Evolutionary conservation across 192 early-diverging fungal genomes (phyloP).

Genomic region (Podila verticillata): DNA sequence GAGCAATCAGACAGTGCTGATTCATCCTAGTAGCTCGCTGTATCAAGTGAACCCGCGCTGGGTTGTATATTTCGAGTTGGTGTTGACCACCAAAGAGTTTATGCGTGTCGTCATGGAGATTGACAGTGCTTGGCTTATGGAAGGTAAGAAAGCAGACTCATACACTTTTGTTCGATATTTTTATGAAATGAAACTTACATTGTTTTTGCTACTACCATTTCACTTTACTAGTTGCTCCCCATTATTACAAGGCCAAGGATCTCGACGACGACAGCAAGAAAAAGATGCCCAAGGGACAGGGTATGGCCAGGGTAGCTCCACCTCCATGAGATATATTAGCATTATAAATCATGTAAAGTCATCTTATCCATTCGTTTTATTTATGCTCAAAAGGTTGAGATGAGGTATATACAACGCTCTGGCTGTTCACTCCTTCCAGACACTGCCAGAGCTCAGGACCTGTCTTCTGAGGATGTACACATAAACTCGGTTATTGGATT

Average conservation of each 20-base stretch:
- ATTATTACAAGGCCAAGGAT: conserved; percentile 80
- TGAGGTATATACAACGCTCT: background rate
- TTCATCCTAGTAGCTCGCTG: conserved; percentile 90
- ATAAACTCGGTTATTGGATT: background rate
- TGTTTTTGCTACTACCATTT: background rate
- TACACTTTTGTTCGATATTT: background rate
- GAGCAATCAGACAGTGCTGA: conserved; percentile 84
- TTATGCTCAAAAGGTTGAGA: background rate
- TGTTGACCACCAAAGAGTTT: conserved; percentile 93
- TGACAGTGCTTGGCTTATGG: conserved; percentile 84
- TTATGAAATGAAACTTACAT: background rate
- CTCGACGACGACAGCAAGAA: conserved; percentile 66
- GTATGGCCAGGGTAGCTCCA: conserved; percentile 36
- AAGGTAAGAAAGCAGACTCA: conserved; percentile 56
- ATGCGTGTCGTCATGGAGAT: conserved; percentile 97
- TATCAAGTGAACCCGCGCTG: conserved; percentile 86
- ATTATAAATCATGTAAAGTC: background rate
- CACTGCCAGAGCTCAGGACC: background rate
- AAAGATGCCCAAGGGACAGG: conserved; percentile 60
- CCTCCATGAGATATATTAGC: conserved; percentile 12
- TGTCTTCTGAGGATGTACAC: background rate
- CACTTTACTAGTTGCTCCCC: conserved; percentile 68
- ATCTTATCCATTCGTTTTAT: background rate
- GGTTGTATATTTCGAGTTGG: conserved; percentile 93
- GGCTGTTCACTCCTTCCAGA: background rate